Base-by-base conservation (phyloP, 2,329 filamentous ascomycete genomes). In the Hypoxylon sp. region DNA sequence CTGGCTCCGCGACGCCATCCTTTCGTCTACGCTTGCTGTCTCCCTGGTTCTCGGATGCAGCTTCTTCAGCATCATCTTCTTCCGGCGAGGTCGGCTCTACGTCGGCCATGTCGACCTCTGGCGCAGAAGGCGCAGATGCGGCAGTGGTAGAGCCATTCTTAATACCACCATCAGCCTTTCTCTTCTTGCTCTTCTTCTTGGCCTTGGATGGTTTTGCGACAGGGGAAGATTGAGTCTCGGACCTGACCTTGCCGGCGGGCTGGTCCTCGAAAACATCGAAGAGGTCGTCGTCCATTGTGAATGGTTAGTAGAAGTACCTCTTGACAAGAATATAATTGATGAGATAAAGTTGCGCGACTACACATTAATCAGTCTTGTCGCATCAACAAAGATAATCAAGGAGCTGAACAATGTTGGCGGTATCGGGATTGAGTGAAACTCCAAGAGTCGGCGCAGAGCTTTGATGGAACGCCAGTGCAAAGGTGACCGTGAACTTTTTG, bases 231-330 rank as follows among this genome's bases (percentile, higher is more conserved):
- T 75, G 73, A 60, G 73, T 69, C 65, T 77, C 73, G 61, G 74
- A 68, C 58, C 84, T 80, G 67, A 80, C 77, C 70, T 85, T 83
- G 76, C 83, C 39, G 54, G 55, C 77, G 51, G 88, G 83, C 76
- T 85, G 84, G 74, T 91, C 89, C 70, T 94, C 90, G 75, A 96
- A 95, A 61, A 94, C 91, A 73, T 92, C 89, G 74, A 96, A 96
- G 71, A 96, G 85, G 67, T 94, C 91, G 80, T 94, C 91, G 80
- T 94, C 90, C 90, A 92, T 93, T 59, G 65, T 76, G 67, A 43
- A 30, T 16, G 29, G 11, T 11, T 52, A 21, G n/a, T 57, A 19
- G 23, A 30, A 43, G 19, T 23, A 9, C 14, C 12, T 48, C 25
- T 19, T 9, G 27, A 45, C 16, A 25, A 47, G 27, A 27, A 29